Percentiles rank a stretch among this genome's conserved stretches.
These are phyloP conservation scores for Skeletonema potamos DNA, from an alignment of 108 stramenopile genomes.

Conservation along the genomic window DNA sequence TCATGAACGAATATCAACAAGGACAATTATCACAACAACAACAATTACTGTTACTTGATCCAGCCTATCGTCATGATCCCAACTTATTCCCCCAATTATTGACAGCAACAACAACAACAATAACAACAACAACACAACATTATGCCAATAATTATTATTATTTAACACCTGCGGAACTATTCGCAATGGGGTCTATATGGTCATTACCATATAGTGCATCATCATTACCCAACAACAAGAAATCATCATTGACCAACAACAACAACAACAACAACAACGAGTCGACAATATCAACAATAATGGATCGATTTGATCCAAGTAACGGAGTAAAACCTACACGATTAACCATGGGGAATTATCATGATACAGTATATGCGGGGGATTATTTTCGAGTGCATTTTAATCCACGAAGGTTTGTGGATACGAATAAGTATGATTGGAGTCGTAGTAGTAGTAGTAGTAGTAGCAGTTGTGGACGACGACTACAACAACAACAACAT, in stretches of 20 bases:
- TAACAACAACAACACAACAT: too few species aligned
- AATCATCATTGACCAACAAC: not conserved
- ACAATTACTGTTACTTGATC: slow-evolving; percentile 25
- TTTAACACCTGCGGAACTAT: slow-evolving; percentile 57
- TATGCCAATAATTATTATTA: not conserved
- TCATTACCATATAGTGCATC: slow-evolving; percentile 42
- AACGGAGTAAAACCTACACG: slow-evolving; percentile 58
- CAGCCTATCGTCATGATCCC: slow-evolving; percentile 45
- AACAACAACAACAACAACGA: too few species aligned
- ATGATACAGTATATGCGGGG: slow-evolving; percentile 37
- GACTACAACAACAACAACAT: not conserved
- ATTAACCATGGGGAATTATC: slow-evolving; percentile 51
- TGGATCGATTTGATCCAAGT: slow-evolving; percentile 42
- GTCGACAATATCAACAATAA: too few species aligned
- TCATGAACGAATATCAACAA: slow-evolving; percentile 25
- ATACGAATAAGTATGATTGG: slow-evolving; percentile 67
- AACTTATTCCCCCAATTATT: slow-evolving; percentile 16
- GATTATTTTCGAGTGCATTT: slow-evolving; percentile 86
- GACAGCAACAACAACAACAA: too few species aligned
- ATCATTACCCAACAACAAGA: not conserved
- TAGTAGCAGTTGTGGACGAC: not conserved
- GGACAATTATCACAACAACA: slow-evolving; percentile 18
- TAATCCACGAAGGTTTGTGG: slow-evolving; percentile 69
- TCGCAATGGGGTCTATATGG: slow-evolving; percentile 79
- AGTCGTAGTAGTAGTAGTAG: too few species aligned